Evolutionary conservation across 2,329 filamentous ascomycete species (phyloP), one percentile per base, ranked within the genome.

Genomic region (Fusarium floridanum): DNA sequence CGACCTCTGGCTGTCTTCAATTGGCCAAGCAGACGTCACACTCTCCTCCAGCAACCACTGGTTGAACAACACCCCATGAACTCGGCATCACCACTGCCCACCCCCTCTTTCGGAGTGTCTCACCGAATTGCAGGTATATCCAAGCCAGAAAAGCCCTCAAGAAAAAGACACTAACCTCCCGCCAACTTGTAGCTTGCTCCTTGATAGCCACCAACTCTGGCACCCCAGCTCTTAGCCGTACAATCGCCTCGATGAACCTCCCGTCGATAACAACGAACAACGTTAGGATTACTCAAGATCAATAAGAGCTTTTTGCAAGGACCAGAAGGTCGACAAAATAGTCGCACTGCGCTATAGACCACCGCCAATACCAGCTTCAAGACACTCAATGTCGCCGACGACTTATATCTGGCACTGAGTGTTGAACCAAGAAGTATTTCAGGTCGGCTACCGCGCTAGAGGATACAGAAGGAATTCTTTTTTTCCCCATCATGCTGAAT

Each of bases 211-310:
- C 20, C 11, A 2, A 20, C 4, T 22, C 41, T 22, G 1, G 20
- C 11, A 22, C 11, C 20, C 20, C 41, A 3, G 12, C 16, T 24
- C 20, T 24, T 8, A 7, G 20, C 12, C 20, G 6, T 12, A 9
- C 6, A 45, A 45, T 24, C 24, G 12, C 11, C 41, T 45, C 12
- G 12, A 16, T 45, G 12, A 22, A 22, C 9, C 4, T 7, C 7
- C 0, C 12, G 4, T 45, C 2, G 7, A 16, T 7, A 14, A 8
- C 6, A n/a, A n/a, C n/a, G n/a, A n/a, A n/a, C n/a, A n/a, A n/a
- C n/a, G n/a, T n/a, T n/a, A n/a, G n/a, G 7, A 16, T 22, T 2
- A 6, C 4, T 9, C 4, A 9, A 12, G 20, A 8, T 24, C 14
- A 2, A 22, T 2, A 45, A 12, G 4, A 8, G 20, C 20, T 9